These are phyloP conservation scores for Fusarium guadeloupense DNA, from an alignment of 2,329 filamentous ascomycete genomes.

Conservation along the genomic window DNA sequence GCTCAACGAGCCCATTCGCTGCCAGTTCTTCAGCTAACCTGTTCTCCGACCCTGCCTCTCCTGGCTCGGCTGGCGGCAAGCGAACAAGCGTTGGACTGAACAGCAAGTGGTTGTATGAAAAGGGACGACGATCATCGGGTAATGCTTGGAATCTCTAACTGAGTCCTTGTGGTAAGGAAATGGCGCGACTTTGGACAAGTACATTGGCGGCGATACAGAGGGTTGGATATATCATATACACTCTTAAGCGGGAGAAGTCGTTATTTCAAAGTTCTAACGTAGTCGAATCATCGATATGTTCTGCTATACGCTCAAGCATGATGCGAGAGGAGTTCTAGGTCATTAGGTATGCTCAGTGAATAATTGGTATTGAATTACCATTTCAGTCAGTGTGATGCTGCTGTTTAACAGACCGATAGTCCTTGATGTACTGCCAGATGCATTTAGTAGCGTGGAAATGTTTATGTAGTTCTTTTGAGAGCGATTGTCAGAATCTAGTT, in stretches of 20 bases:
- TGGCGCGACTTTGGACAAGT: slow-evolving; percentile 1
- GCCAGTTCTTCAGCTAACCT: slow-evolving; percentile 57
- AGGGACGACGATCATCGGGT: slow-evolving; percentile 68
- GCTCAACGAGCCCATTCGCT: slow-evolving; percentile 63
- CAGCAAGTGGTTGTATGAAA: slow-evolving; percentile 95
- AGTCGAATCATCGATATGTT: not conserved
- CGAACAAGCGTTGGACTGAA: slow-evolving; percentile 81
- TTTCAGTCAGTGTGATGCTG: too few species aligned
- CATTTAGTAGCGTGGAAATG: too few species aligned
- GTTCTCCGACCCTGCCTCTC: slow-evolving; percentile 71
- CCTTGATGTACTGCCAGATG: too few species aligned
- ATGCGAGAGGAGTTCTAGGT: too few species aligned
- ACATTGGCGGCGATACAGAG: slow-evolving; percentile 18
- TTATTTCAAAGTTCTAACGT: not conserved
- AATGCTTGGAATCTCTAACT: slow-evolving; percentile 52
- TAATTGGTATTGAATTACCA: too few species aligned
- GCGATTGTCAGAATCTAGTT: too few species aligned
- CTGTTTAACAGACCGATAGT: too few species aligned
- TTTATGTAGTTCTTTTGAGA: too few species aligned
- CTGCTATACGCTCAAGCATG: too few species aligned
- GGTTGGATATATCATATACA: slow-evolving; percentile 3
- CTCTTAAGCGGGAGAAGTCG: not conserved
- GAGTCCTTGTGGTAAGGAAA: slow-evolving; percentile 1
- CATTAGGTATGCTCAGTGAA: too few species aligned
- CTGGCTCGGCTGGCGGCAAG: slow-evolving; percentile 73